These are phyloP conservation scores for Camelina neglecta DNA, from an alignment of 345 rosid species.

Conservation along the genomic window DNA sequence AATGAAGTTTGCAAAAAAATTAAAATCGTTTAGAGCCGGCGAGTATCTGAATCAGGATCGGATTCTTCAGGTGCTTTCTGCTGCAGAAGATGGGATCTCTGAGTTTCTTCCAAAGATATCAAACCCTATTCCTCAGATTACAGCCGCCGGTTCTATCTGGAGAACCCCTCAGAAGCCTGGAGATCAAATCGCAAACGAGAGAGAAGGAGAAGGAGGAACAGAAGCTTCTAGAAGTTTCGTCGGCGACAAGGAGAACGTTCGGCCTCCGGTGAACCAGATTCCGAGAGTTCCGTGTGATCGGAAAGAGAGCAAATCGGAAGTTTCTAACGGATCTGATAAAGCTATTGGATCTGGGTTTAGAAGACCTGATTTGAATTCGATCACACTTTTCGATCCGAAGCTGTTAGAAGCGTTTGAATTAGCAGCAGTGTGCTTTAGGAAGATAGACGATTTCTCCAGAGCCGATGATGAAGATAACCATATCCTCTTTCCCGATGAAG, in stretches of 20 bases:
- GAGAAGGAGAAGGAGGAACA: slow-evolving; percentile 48
- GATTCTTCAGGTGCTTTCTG: slow-evolving; percentile 57
- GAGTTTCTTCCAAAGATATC: slow-evolving; percentile 47
- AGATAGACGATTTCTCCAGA: slow-evolving; percentile 46
- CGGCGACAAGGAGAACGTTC: slow-evolving; percentile 57
- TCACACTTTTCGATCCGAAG: slow-evolving; percentile 76
- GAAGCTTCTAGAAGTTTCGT: slow-evolving; percentile 40
- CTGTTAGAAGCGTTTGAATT: slow-evolving; percentile 68
- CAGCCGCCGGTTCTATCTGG: slow-evolving; percentile 28
- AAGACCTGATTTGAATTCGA: slow-evolving; percentile 73
- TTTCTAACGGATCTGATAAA: slow-evolving; percentile 22
- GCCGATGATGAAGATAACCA: slow-evolving; percentile 26
- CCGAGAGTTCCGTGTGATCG: slow-evolving; percentile 25
- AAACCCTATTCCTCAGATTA: slow-evolving; percentile 40
- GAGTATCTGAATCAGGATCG: slow-evolving; percentile 71
- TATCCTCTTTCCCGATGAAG: slow-evolving; percentile 32
- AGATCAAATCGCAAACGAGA: slow-evolving; percentile 46
- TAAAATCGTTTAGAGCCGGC: slow-evolving; percentile 63
- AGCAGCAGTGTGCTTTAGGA: slow-evolving; percentile 55
- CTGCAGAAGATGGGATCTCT: slow-evolving; percentile 66
- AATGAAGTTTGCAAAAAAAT: slow-evolving; percentile 71
- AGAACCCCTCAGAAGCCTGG: slow-evolving; percentile 43
- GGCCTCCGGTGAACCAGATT: slow-evolving; percentile 47
- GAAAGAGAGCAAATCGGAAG: slow-evolving; percentile 21
- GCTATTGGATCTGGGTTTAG: slow-evolving; percentile 52